Percentiles rank a stretch among this genome's conserved stretches.
phyloP scores from a whole-genome alignment of 228 moss, liverwort and hornwort genomes.

The Sphagnum fallax region DNA sequence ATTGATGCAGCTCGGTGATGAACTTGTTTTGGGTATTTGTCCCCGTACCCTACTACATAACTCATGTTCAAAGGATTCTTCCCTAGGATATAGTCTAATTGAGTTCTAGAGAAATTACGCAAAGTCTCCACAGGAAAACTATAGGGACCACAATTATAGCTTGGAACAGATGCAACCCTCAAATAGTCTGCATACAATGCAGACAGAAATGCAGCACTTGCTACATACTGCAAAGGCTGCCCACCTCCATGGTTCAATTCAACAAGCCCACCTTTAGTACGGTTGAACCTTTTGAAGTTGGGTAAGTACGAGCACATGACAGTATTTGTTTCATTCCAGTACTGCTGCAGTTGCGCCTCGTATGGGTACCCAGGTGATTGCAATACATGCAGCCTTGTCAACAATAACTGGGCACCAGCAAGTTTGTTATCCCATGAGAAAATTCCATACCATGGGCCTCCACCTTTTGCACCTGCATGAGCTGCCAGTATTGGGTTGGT shows the following conservation, averaged over 20 bases:
- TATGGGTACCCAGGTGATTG: conserved; percentile 64
- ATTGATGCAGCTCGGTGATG: conserved; percentile 88
- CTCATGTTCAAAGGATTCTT: conserved; percentile 75
- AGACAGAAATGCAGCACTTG: conserved; percentile 72
- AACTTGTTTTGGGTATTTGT: conserved; percentile 76
- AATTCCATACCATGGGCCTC: conserved; percentile 37
- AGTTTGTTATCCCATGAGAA: conserved; percentile 94
- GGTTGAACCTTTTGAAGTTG: conserved; percentile 31
- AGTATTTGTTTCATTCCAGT: conserved; percentile 42
- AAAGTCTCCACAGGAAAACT: conserved; percentile 21
- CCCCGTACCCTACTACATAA: conserved; percentile 74
- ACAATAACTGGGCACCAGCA: conserved; percentile 43
- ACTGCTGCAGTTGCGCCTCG: conserved; percentile 46
- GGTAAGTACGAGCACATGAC: conserved; percentile 93
- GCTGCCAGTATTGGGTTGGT: conserved; percentile 20
- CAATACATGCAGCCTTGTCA: conserved; percentile 60
- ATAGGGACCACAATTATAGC: conserved; percentile 45
- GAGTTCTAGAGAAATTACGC: conserved; percentile 56
- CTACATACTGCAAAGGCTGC: conserved; percentile 60
- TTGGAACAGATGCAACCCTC: conserved; percentile 48
- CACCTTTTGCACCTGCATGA: conserved; percentile 50
- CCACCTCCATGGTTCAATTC: conserved; percentile 52
- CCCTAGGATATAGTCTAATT: conserved; percentile 83
- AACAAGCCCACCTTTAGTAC: conserved; percentile 68
- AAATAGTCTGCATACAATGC: conserved; percentile 77